phyloP scores from a whole-genome alignment of 805 yeast genomes.

The Ogataea pini region DNA sequence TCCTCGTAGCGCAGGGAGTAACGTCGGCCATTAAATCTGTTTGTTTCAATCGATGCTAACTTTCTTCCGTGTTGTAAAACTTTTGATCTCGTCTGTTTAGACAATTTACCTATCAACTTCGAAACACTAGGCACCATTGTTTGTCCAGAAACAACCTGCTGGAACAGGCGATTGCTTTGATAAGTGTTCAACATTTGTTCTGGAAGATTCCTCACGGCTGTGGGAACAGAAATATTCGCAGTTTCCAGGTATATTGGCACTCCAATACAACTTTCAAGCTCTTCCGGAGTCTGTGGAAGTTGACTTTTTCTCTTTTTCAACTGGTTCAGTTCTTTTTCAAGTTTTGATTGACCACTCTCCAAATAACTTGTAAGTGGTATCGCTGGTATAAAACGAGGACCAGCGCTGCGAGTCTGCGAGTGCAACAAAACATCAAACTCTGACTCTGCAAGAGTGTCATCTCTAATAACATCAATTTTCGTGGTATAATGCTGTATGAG shows the following conservation, averaged over 20 bases:
- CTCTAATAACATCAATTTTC: constrained; percentile 31
- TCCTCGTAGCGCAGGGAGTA: constrained; percentile 5
- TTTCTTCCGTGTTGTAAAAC: neutral
- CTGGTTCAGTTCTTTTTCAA: neutral
- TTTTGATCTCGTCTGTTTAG: neutral
- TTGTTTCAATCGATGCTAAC: neutral
- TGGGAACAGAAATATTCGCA: constrained; percentile 13
- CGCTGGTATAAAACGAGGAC: neutral
- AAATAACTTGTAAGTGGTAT: neutral
- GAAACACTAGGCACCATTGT: neutral
- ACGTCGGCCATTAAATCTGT: neutral
- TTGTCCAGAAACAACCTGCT: constrained; percentile 1
- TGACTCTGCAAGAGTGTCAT: constrained; percentile 27
- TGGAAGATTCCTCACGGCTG: constrained; percentile 12
- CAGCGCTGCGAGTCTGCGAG: neutral
- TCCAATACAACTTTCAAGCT: constrained; percentile 20
- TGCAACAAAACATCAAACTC: constrained; percentile 7
- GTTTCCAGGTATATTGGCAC: constrained; percentile 16
- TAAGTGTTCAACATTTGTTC: neutral
- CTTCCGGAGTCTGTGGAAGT: constrained; percentile 26
- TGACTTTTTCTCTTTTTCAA: neutral
- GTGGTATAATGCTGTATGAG: constrained; percentile 31
- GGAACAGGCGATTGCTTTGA: neutral
- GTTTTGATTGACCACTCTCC: neutral
- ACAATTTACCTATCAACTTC: neutral